Evolutionary conservation across 495 filamentous ascomycete species (phyloP).

Genomic region (Aspergillus nidulans): DNA sequence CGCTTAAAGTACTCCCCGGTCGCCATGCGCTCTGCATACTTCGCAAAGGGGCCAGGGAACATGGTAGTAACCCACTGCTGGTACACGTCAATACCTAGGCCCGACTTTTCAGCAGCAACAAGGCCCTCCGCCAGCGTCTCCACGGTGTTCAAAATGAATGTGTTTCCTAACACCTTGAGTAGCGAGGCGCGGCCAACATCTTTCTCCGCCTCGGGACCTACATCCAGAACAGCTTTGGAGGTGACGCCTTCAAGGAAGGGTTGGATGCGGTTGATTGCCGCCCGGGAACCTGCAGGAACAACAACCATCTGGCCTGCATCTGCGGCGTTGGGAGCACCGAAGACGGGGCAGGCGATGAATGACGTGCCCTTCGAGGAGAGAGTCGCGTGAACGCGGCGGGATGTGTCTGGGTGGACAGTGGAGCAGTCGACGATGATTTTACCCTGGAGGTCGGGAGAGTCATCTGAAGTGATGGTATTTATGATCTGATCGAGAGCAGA

Average conservation of each 20-base stretch:
- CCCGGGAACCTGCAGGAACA: constrained; percentile 66
- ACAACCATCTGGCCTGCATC: constrained; percentile 70
- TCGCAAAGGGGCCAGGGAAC: constrained; percentile 51
- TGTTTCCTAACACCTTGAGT: constrained; percentile 83
- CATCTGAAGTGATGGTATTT: constrained; percentile 37
- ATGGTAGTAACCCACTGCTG: constrained; percentile 62
- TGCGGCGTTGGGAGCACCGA: constrained; percentile 77
- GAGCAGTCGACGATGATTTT: constrained; percentile 72
- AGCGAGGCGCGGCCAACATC: constrained; percentile 33
- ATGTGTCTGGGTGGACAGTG: constrained; percentile 82
- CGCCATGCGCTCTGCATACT: constrained; percentile 71
- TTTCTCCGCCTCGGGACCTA: constrained; percentile 34
- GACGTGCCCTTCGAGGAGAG: constrained; percentile 55
- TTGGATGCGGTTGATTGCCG: constrained; percentile 56
- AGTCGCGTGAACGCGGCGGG: constrained; percentile 54
- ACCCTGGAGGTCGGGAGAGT: constrained; percentile 35
- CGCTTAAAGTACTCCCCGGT: constrained; percentile 67
- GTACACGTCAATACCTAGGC: constrained; percentile 65
- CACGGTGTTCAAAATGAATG: constrained; percentile 79
- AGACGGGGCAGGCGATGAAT: constrained; percentile 78
- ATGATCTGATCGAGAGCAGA: constrained; percentile 57
- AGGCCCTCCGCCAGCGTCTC: constrained; percentile 73
- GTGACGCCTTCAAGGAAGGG: constrained; percentile 80
- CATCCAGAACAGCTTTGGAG: constrained; percentile 57
- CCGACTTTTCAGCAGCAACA: constrained; percentile 74